Base-by-base conservation (phyloP, 441 rosid species). In the Breynia disticha region DNA sequence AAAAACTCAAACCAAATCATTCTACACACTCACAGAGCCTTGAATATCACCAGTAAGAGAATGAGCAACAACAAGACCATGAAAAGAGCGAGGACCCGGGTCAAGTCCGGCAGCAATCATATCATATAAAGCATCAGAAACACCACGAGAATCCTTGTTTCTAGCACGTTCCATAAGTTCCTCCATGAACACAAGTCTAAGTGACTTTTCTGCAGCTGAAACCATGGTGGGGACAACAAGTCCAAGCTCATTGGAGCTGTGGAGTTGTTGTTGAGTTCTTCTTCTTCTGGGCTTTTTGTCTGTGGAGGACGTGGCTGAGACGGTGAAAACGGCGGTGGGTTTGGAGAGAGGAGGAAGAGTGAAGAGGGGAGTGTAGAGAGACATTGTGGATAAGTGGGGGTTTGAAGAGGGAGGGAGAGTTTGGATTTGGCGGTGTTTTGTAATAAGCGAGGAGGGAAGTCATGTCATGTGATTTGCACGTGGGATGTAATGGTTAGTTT, bases 71-170 rank as follows among this genome's bases (percentile, higher is more conserved):
- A 91, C 79, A 20, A 91, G 83, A 12, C 98, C 98, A 62, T 91
- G 98, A 59, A 82, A 91, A 28, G 98, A 85, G 67, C 96, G 83
- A 5, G 96, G 96, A 16, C 98, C 96, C 19, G 98, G 96, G 67
- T 50, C 67, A 46, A 91, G 78, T 15, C 98, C 98, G 42, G 96
- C 96, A 11, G 98, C 96, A 52, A 91, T 65, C 98, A 91, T 91
- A 69, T 91, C 98, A 52, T 83, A 85, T 49, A 91, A 82, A 70
- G 86, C 87, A 12, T 83, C 86, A 0, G 85, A 75, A 5, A 83
- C 98, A 9, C 83, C 90, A 24, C 60, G 39, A 0, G 80, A 19
- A 38, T 91, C 94, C 5, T 84, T 72, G 54, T 73, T 79, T 77
- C 96, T 72, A 0, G 98, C 87, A 53, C 80, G 81, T 22, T 64